Percentiles rank a stretch among this genome's conserved stretches.
Conservation (phyloP, 106 monocot genomes). For the Narthecium ossifragum region DNA sequence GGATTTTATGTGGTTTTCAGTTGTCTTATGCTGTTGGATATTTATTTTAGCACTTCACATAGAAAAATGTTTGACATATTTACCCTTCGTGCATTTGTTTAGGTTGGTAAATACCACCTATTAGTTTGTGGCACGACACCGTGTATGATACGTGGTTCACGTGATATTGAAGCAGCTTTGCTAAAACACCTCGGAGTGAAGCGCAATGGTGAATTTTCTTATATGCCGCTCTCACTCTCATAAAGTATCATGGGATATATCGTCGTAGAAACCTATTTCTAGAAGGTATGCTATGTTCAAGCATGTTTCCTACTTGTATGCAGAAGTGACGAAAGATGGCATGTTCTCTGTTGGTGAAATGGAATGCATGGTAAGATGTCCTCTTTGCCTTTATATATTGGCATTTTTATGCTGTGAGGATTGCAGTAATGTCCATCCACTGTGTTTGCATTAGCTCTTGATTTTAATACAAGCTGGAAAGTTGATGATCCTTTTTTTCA, state of each 20-base stretch:
- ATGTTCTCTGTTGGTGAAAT: conserved; percentile 97
- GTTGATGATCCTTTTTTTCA: no score
- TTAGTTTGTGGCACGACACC: conserved; percentile 97
- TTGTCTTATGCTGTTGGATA: no score
- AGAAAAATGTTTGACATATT: no score
- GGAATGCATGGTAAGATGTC: conserved; percentile 94
- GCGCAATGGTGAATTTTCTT: conserved; percentile 62
- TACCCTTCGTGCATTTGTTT: no score
- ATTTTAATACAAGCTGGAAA: no score
- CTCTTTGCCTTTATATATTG: background rate
- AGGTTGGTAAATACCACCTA: conserved; percentile 98
- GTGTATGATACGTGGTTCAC: conserved; percentile 97
- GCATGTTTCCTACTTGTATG: conserved; percentile 3
- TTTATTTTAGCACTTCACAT: no score
- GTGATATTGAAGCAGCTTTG: conserved; percentile 82
- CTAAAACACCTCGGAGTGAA: conserved; percentile 92
- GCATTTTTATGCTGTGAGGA: no score
- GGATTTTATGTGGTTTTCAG: no score
- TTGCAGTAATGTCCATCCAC: no score
- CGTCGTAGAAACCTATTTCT: background rate
- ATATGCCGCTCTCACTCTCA: background rate
- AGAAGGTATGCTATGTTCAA: no score
- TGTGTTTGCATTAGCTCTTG: no score
- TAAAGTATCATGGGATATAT: no score
- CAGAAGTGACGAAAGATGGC: conserved; percentile 97